Evolutionary conservation across 495 filamentous ascomycete species (phyloP).

Genomic region (Chlorociboria aeruginascens): DNA sequence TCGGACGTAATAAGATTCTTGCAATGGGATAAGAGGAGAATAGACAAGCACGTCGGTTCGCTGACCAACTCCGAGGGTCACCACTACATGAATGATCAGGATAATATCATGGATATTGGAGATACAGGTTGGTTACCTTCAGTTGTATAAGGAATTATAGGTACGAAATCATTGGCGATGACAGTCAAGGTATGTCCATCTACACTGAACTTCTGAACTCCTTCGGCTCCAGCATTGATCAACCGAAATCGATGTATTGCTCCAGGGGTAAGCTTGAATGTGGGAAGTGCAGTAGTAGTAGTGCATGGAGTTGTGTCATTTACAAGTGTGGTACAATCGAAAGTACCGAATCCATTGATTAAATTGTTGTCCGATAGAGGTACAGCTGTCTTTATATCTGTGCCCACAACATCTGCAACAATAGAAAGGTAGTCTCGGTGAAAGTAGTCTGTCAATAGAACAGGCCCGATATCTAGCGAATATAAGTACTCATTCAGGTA

Average conservation of each 20-base stretch:
- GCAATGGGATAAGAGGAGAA: conserved; percentile 17
- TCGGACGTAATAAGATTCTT: conserved; percentile 43
- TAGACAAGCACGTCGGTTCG: conserved; percentile 43
- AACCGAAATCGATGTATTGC: conserved; percentile 38
- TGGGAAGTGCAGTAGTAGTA: conserved; percentile 31
- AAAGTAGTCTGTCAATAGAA: conserved; percentile 37
- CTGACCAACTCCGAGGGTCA: conserved; percentile 39
- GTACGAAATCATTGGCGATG: conserved; percentile 38
- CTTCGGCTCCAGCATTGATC: conserved; percentile 39
- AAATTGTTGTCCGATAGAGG: conserved; percentile 31
- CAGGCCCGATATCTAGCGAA: conserved; percentile 27
- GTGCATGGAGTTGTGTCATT: conserved; percentile 24
- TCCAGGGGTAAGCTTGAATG: conserved; percentile 35
- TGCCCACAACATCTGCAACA: conserved; percentile 26
- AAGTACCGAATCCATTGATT: conserved; percentile 41
- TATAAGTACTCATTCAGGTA: not conserved
- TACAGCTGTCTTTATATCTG: conserved; percentile 1
- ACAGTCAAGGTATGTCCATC: conserved; percentile 40
- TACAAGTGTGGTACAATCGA: conserved; percentile 29
- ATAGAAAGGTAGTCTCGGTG: conserved; percentile 31
- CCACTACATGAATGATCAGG: conserved; percentile 1
- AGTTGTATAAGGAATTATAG: conserved; percentile 35
- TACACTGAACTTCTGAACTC: conserved; percentile 34
- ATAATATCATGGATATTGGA: not conserved
- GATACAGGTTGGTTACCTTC: conserved; percentile 7